phyloP scores from a whole-genome alignment of 176 grass and related monocot species.

The Puya raimondii region DNA sequence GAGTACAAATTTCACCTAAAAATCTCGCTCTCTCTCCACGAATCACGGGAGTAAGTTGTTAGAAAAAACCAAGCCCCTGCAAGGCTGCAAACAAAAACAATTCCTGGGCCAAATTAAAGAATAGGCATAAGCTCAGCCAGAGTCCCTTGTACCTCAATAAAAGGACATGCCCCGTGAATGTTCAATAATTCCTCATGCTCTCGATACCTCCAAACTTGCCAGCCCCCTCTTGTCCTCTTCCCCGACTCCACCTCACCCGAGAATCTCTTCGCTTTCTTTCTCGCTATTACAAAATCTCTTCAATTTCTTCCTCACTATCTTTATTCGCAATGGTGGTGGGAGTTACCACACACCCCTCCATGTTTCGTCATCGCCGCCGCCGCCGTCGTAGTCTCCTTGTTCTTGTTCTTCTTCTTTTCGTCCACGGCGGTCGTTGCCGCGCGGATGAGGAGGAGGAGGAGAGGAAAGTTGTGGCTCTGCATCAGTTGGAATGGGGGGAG shows the following conservation, averaged over 20 bases:
- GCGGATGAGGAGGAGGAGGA: conserved; percentile 7
- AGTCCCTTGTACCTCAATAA: too few relatives aligned
- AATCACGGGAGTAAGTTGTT: neutral
- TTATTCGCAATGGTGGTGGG: conserved; percentile 20
- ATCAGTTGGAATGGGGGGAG: conserved; percentile 28
- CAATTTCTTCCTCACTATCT: neutral
- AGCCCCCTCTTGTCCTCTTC: conserved; percentile 20
- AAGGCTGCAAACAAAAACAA: too few relatives aligned
- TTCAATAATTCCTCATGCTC: conserved; percentile 2
- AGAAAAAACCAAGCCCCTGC: neutral
- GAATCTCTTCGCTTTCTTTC: neutral
- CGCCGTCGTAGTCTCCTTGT: neutral
- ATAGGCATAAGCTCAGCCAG: neutral
- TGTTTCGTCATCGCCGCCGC: neutral
- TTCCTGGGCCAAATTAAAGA: neutral
- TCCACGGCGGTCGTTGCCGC: neutral
- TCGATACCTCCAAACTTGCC: conserved; percentile 6
- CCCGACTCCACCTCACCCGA: neutral
- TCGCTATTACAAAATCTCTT: neutral
- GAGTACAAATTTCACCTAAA: neutral
- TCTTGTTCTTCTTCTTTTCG: conserved; percentile 2
- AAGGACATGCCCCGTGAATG: neutral
- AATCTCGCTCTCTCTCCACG: neutral
- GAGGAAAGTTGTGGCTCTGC: conserved; percentile 24
- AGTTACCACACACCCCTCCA: neutral